Conservation (phyloP, 257 asterid genomes). For the Solanum arcanum region DNA sequence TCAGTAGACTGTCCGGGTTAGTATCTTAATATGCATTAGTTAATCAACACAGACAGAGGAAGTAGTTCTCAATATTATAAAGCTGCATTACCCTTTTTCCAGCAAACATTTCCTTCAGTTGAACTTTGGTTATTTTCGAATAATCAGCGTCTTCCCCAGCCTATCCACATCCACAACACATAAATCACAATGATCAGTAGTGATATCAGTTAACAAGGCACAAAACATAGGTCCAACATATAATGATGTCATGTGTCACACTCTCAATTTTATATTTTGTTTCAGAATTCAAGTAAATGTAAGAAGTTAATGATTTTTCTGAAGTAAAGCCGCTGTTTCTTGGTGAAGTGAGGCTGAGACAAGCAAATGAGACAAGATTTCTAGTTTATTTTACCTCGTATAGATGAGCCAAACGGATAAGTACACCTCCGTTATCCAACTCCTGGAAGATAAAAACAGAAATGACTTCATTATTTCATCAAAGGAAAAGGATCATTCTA, state of each 20-base stretch:
- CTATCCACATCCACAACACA: constrained; percentile 21
- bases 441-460: constrained; percentile 24
- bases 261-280: neutral
- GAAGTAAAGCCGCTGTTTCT: neutral
- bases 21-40: neutral
- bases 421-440: constrained; percentile 42
- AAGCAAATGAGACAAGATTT: neutral
- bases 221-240: neutral
- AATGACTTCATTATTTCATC: constrained; percentile 3
- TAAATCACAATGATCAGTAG: neutral
- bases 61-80: neutral
- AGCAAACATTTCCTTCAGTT: constrained; percentile 52
- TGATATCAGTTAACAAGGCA: neutral
- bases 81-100: constrained; percentile 40
- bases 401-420: constrained; percentile 77
- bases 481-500: neutral
- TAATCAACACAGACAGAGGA: neutral
- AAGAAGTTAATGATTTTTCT: neutral
- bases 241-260: neutral
- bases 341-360: neutral
- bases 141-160: constrained; percentile 63
- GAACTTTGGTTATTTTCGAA: constrained; percentile 56
- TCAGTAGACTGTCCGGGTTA: neutral
- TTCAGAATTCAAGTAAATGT: neutral
- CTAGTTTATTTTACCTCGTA: constrained; percentile 43